A percentile compares a stretch with the other conserved stretches of the same genome.
These are phyloP conservation scores for Helianthus tuberosus DNA, from an alignment of 129 eudicot species.

Conservation along the genomic window DNA sequence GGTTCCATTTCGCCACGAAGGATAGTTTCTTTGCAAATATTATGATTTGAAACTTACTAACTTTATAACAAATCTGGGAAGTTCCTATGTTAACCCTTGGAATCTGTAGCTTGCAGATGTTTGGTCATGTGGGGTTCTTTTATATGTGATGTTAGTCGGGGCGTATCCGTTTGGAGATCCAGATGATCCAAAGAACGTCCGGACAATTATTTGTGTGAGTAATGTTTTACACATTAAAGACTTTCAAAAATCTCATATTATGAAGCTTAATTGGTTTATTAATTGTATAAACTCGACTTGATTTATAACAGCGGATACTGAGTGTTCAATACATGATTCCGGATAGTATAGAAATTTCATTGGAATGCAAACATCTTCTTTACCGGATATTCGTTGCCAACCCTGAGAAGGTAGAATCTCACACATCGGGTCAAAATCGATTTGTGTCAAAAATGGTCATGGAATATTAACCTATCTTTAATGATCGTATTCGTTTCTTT, in stretches of 20 bases:
- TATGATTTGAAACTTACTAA: neutral
- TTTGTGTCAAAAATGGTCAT: too few relatives aligned
- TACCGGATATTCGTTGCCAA: slow-evolving; percentile 60
- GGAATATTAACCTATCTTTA: neutral
- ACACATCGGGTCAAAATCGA: neutral
- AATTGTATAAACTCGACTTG: slow-evolving; percentile 14
- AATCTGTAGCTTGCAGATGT: slow-evolving; percentile 71
- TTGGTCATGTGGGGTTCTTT: slow-evolving; percentile 84
- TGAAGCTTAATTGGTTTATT: neutral
- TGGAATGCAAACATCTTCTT: slow-evolving; percentile 66
- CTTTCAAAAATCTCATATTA: neutral
- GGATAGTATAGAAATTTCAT: slow-evolving; percentile 45
- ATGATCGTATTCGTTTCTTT: slow-evolving; percentile 13
- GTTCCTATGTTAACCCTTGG: slow-evolving; percentile 16
- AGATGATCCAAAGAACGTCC: slow-evolving; percentile 57
- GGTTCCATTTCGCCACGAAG: neutral
- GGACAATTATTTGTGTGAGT: slow-evolving; percentile 56
- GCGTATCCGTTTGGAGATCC: slow-evolving; percentile 81
- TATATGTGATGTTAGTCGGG: slow-evolving; percentile 75
- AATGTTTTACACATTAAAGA: slow-evolving; percentile 7
- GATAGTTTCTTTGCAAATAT: neutral
- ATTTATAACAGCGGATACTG: slow-evolving; percentile 63
- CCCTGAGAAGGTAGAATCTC: slow-evolving; percentile 59
- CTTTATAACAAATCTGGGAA: neutral
- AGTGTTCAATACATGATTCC: slow-evolving; percentile 57